phyloP scores from a whole-genome alignment of 1,284 basidiomycete species.

The Tilletiopsis washingtonensis region DNA sequence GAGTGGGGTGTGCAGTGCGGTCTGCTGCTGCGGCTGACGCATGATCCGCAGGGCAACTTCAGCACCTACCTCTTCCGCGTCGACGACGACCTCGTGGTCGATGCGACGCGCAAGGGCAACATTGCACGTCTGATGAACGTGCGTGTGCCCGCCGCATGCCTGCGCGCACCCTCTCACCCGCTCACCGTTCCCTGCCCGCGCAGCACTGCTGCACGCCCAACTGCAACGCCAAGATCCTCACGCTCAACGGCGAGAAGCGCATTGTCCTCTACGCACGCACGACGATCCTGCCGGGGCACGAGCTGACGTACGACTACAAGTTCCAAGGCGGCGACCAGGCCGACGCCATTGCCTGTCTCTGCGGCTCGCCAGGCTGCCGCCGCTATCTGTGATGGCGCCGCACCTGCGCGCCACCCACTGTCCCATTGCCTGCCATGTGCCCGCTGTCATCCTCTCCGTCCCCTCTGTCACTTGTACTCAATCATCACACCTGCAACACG shows the following conservation, averaged over 20 bases:
- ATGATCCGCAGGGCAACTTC: slow-evolving; percentile 34
- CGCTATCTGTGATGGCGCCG: slow-evolving; percentile 34
- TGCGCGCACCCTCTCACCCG: neutral
- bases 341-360: slow-evolving; percentile 49
- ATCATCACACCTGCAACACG: too few relatives aligned
- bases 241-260: slow-evolving; percentile 94
- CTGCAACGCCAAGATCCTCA: slow-evolving; percentile 96
- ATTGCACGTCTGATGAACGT: slow-evolving; percentile 54
- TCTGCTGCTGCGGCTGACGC: slow-evolving; percentile 60
- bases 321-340: slow-evolving; percentile 45
- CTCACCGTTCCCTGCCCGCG: slow-evolving; percentile 44
- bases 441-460: too few relatives aligned
- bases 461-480: too few relatives aligned
- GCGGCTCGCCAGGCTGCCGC: slow-evolving; percentile 48
- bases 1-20: slow-evolving; percentile 56
- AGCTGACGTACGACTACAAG: slow-evolving; percentile 48
- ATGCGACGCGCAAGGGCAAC: slow-evolving; percentile 97
- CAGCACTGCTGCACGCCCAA: slow-evolving; percentile 98
- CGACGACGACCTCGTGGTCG: slow-evolving; percentile 59
- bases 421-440: too few relatives aligned
- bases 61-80: slow-evolving; percentile 48
- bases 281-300: slow-evolving; percentile 68
- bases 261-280: slow-evolving; percentile 96
- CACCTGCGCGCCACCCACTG: too few relatives aligned
- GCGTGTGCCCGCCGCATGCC: slow-evolving; percentile 7